phyloP scores from a whole-genome alignment of 495 filamentous ascomycete species.

The Cetradonia linearis region DNA sequence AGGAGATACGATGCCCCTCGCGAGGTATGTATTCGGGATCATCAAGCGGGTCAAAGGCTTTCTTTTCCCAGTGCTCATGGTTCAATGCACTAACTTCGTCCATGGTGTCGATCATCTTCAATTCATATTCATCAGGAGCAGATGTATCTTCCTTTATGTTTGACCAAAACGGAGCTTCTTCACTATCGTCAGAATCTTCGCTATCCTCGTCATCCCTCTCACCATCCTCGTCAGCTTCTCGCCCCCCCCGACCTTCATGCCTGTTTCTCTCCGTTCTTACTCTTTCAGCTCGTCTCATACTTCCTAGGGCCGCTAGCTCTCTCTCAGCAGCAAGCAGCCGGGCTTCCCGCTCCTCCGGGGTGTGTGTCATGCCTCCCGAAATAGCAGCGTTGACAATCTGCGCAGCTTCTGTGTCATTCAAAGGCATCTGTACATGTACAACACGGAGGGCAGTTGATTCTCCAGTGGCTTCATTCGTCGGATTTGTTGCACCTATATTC shows the following conservation, averaged over 20 bases:
- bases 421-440: constrained; percentile 8
- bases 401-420: neutral
- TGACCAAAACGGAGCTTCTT: constrained; percentile 41
- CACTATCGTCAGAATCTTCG: constrained; percentile 24
- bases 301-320: constrained; percentile 6
- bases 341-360: constrained; percentile 1
- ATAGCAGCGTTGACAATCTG: neutral
- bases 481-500: constrained; percentile 2
- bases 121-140: constrained; percentile 47
- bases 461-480: constrained; percentile 6
- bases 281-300: constrained; percentile 2
- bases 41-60: constrained; percentile 46
- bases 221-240: constrained; percentile 15
- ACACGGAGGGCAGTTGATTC: constrained; percentile 12
- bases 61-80: constrained; percentile 49
- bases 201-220: constrained; percentile 20
- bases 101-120: constrained; percentile 44
- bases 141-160: constrained; percentile 48
- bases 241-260: constrained; percentile 13
- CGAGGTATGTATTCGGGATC: constrained; percentile 48
- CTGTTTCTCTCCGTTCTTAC: constrained; percentile 7
- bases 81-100: constrained; percentile 47
- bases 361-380: constrained; percentile 1
- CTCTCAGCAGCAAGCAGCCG: constrained; percentile 9
- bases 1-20: constrained; percentile 48